These are phyloP conservation scores for Neopestalotiopsis clavispora DNA, from an alignment of 2,329 filamentous ascomycete genomes.

Conservation along the genomic window DNA sequence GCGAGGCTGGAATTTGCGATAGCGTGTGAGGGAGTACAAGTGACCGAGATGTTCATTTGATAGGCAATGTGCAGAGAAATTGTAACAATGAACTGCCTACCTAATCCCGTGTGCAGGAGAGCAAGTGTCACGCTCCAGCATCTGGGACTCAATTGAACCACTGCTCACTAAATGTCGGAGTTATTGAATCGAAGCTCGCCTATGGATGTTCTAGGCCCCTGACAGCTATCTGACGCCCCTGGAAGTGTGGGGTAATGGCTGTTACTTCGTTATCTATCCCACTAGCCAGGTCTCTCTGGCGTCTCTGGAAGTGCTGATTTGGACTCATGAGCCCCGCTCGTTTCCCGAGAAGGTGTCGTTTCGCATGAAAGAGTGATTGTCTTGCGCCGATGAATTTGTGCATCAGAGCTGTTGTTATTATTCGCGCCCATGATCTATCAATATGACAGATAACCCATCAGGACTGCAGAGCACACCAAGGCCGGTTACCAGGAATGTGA, in stretches of 20 bases:
- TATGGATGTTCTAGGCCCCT: neutral
- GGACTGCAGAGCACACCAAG: neutral
- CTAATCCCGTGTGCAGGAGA: too few species aligned
- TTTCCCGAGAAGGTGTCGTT: too few species aligned
- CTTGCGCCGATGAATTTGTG: too few species aligned
- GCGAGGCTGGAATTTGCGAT: neutral
- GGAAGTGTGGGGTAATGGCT: too few species aligned
- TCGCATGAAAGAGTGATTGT: too few species aligned
- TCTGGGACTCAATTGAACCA: neutral
- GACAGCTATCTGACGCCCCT: too few species aligned
- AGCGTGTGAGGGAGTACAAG: neutral
- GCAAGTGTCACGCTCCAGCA: neutral
- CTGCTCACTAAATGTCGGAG: neutral
- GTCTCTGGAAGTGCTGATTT: too few species aligned
- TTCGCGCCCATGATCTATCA: neutral
- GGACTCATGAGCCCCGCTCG: too few species aligned
- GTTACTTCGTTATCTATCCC: too few species aligned
- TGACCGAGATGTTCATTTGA: neutral
- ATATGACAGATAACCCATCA: neutral
- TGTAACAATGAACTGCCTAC: too few species aligned
- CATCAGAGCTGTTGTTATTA: neutral
- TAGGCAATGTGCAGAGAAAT: neutral
- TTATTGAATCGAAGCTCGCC: neutral
- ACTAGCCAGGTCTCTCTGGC: too few species aligned
- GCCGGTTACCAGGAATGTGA: neutral